A percentile compares a stretch with the other conserved stretches of the same genome.
phyloP scores from a whole-genome alignment of 2,329 filamentous ascomycete genomes.

The Monosporascus sp. region DNA sequence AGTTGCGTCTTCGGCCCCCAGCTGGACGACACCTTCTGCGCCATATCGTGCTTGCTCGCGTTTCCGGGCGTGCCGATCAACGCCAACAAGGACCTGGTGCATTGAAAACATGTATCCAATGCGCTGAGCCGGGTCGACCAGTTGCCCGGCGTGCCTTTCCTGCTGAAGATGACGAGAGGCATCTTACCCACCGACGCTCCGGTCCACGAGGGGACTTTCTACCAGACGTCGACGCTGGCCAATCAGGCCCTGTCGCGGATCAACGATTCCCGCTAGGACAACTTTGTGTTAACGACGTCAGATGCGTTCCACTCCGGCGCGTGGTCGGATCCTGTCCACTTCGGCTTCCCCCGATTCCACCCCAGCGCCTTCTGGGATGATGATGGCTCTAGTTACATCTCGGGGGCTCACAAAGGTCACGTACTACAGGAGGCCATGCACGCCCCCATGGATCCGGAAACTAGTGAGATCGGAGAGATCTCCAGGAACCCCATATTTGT shows the following conservation, averaged over 20 bases:
- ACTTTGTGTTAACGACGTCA: conserved; percentile 22
- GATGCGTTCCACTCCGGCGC: conserved; percentile 16
- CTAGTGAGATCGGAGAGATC: background rate
- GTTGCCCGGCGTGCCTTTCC: conserved; percentile 22
- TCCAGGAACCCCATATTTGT: conserved; percentile 32
- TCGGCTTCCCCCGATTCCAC: conserved; percentile 21
- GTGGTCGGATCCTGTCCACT: conserved; percentile 27
- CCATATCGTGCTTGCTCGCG: conserved; percentile 36
- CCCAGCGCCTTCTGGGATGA: conserved; percentile 27
- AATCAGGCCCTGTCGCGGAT: conserved; percentile 14
- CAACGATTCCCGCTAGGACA: conserved; percentile 16
- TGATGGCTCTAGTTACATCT: conserved; percentile 4
- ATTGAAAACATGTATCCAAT: conserved; percentile 33
- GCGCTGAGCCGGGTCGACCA: conserved; percentile 30
- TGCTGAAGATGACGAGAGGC: conserved; percentile 6
- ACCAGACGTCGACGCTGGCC: conserved; percentile 23
- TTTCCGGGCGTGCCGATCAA: conserved; percentile 41
- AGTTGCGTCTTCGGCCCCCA: conserved; percentile 34
- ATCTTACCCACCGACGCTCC: conserved; percentile 33
- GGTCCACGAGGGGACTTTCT: conserved; percentile 26
- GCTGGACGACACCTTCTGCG: conserved; percentile 34
- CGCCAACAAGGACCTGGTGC: conserved; percentile 36
- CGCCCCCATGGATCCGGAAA: background rate
- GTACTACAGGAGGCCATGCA: conserved; percentile 1
- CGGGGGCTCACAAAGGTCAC: background rate